Evolutionary conservation across 768 basidiomycete species (phyloP), one percentile per base, ranked within the genome.

Genomic region (Naganishia randhawae): DNA sequence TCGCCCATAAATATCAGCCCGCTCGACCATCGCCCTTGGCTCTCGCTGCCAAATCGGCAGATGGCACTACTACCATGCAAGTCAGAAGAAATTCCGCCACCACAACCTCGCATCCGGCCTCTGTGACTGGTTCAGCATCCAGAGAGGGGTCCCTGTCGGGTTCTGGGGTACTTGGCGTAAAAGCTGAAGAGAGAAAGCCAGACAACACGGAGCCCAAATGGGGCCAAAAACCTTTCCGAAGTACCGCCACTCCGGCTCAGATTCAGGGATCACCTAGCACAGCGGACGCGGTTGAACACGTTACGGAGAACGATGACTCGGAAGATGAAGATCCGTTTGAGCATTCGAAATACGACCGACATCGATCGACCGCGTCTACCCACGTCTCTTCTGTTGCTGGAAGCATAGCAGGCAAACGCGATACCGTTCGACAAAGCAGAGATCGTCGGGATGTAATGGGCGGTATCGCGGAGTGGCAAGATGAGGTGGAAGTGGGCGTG

Each of bases 171-270:
- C 39, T 61, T 37, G 57, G 39, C 9, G 57, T 61, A 13, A 42
- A 55, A 45, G 66, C 66, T 32, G 53, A 32, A 39, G 66, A 67
- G 41, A 57, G 50, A 33, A 51, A 67, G 16, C 13, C 32, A 33
- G 66, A 67, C 42, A 41, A 55, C 22, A 29, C 37, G 10, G 39
- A 57, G 4, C 66, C 66, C 31, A 67, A 67, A 33, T 67, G 66
- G 66, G 66, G 66, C 14, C 42, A 39, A 19, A 67, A 67, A 22
- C 66, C 66, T 27, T 67, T 67, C 48, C 48, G 66, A 45, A 66
- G 65, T 29, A 41, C 66, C 32, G n/a, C 39, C 1, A 27, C 66
- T 13, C 13, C 54, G 37, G 37, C 54, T 32, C 31, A 55, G 37
- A 37, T n/a, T n/a, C n/a, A n/a, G n/a, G n/a, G n/a, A n/a, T n/a